Conservation (phyloP, 257 asterid genomes). For the Buddleja alternifolia region DNA sequence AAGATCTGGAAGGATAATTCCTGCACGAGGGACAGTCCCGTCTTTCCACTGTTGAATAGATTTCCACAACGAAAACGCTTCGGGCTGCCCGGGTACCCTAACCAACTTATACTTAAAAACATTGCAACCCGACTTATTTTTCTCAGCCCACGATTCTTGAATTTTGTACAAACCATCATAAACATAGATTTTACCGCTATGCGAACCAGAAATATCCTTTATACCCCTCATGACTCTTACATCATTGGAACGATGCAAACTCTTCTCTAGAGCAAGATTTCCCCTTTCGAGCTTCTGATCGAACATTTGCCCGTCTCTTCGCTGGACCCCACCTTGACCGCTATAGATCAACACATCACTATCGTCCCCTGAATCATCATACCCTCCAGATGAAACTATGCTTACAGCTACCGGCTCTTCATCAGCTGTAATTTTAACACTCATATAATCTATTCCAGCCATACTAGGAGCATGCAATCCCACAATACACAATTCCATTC, state of each 20-base stretch:
- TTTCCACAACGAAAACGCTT: conserved; percentile 86
- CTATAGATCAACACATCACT: conserved; percentile 73
- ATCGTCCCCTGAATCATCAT: conserved; percentile 84
- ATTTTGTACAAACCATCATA: conserved; percentile 86
- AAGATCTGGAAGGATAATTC: conserved; percentile 80
- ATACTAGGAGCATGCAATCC: conserved; percentile 94
- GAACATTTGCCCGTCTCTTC: conserved; percentile 83
- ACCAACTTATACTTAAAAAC: conserved; percentile 85
- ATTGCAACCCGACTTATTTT: conserved; percentile 70
- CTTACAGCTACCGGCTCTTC: conserved; percentile 96
- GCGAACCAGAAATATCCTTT: conserved; percentile 39
- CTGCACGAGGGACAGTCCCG: conserved; percentile 66
- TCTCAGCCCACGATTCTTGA: conserved; percentile 89
- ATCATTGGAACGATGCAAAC: conserved; percentile 57
- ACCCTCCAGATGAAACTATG: conserved; percentile 94
- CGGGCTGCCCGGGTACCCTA: conserved; percentile 88
- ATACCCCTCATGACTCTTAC: conserved; percentile 62
- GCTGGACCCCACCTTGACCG: conserved; percentile 93
- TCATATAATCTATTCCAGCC: conserved; percentile 98
- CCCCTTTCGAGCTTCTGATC: conserved; percentile 98
- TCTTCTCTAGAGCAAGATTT: conserved; percentile 65
- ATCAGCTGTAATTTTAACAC: conserved; percentile 55
- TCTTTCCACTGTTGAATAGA: conserved; percentile 84
- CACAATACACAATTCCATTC: conserved; percentile 89
- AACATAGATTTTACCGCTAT: conserved; percentile 68